Evolutionary conservation across 129 eudicot genomes (phyloP), one percentile per base, ranked within the genome.

Genomic region (Calendula officinalis): DNA sequence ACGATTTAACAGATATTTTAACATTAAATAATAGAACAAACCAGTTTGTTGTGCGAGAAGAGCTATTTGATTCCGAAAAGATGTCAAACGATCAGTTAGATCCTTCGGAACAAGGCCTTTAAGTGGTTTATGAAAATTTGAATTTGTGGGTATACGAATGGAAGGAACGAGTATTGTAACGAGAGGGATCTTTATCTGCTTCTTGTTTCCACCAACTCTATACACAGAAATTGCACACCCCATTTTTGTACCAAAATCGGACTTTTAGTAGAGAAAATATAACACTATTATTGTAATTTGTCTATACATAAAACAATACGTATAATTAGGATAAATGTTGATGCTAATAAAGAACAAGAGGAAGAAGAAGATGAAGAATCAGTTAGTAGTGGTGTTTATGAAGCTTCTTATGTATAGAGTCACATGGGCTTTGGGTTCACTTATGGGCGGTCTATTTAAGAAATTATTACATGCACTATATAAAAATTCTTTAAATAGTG

Each of bases 201-300:
- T 85, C 62, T 71, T 72, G 30, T 32, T 71, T 9, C 60, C 77
- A 14, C 83, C 76, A 30, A 74, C 67, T 67, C 63, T 63, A 41
- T 73, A 68, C 7, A 81, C 72, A 16, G 99, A 92, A 66, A 67
- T 51, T 15, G 86, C 60, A 56, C 96, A 92, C 62, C 96, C 96
- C 89, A 92, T 87, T 72, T 71, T 52, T 39, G 9, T 13, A 36
- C n/a, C 12, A 4, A 56, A 56, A 56, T 5, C 34, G 4, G 32
- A 13, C 43, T 54, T 55, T 55, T 30, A 67, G 32, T 38, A 47
- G 11, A 5, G 8, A 64, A 5, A 35, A 13, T 35, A 64, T 13
- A 34, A 7, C 44, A 34, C 4, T 33, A 33, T 63, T 45, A 2
- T 47, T 58, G 13, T 22, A 22, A 22, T 22, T 0, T 62, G 3